Percentiles rank a stretch among this genome's conserved stretches.
Conservation (phyloP, 257 asterid species). For the Ligustrum vulgare region DNA sequence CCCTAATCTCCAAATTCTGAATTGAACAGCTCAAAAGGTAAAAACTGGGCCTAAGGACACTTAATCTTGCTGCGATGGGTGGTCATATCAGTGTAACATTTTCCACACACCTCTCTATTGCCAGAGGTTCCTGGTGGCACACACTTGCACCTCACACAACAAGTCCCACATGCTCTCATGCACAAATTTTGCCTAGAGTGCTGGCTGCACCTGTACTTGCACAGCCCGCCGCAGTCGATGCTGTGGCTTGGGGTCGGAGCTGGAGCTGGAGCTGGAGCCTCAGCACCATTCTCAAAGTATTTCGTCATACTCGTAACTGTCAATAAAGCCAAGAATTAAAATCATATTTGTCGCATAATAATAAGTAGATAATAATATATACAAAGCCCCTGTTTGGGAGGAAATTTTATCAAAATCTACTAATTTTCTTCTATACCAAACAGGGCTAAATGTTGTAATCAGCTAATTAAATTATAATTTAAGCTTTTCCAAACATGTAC, state of each 20-base stretch:
- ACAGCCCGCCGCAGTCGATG: slow-evolving; percentile 46
- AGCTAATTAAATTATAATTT: too few species aligned
- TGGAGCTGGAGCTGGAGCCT: background rate
- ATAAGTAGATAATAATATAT: too few species aligned
- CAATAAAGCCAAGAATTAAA: background rate
- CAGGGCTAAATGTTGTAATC: too few species aligned
- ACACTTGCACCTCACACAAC: slow-evolving; percentile 61
- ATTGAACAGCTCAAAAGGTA: background rate
- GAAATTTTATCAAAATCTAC: too few species aligned
- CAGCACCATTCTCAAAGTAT: slow-evolving; percentile 15
- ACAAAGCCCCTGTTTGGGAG: too few species aligned
- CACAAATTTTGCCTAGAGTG: slow-evolving; percentile 56
- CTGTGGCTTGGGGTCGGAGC: slow-evolving; percentile 29
- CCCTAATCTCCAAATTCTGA: background rate
- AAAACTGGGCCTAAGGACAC: slow-evolving; percentile 39
- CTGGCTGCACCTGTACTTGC: slow-evolving; percentile 54
- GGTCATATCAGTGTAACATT: slow-evolving; percentile 57
- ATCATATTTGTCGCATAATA: background rate
- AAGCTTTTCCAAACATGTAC: too few species aligned
- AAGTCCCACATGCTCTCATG: slow-evolving; percentile 61
- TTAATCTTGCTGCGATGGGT: slow-evolving; percentile 58
- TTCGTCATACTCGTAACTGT: slow-evolving; percentile 29
- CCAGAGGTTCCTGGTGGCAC: slow-evolving; percentile 74
- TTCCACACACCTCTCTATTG: slow-evolving; percentile 57
- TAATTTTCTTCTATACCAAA: too few species aligned